A percentile compares a stretch with the other conserved stretches of the same genome.
Evolutionary conservation across 331 rosid genomes (phyloP).

Genomic region (Cydonia oblonga): DNA sequence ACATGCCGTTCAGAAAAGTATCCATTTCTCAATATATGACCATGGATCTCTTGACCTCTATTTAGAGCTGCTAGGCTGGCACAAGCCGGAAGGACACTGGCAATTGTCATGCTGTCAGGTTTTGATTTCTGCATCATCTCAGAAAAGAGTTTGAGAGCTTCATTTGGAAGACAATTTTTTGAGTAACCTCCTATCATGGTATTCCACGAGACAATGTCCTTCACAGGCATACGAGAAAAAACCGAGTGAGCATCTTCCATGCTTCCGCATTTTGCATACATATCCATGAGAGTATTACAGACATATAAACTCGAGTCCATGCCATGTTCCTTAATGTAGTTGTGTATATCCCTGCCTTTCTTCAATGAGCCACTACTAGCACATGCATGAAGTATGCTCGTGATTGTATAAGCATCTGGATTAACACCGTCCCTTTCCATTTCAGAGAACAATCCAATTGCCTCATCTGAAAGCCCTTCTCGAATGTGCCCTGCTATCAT

Average conservation of each 20-base stretch:
- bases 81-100: constrained; percentile 70
- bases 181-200: constrained; percentile 71
- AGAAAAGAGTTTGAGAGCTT: constrained; percentile 41
- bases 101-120: constrained; percentile 47
- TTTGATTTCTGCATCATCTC: constrained; percentile 48
- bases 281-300: constrained; percentile 71
- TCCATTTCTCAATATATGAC: constrained; percentile 47
- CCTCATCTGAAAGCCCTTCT: constrained; percentile 42
- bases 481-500: constrained; percentile 47
- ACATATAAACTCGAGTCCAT: constrained; percentile 36
- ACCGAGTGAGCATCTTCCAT: constrained; percentile 57
- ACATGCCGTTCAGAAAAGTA: constrained; percentile 31
- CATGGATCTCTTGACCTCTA: constrained; percentile 67
- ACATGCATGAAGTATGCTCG: constrained; percentile 61
- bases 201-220: constrained; percentile 64
- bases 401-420: constrained; percentile 45
- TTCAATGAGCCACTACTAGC: constrained; percentile 44
- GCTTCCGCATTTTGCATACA: constrained; percentile 80
- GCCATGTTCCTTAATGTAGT: constrained; percentile 39
- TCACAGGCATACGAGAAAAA: constrained; percentile 35
- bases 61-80: constrained; percentile 64
- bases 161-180: constrained; percentile 53
- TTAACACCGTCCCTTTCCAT: constrained; percentile 34
- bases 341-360: constrained; percentile 47
- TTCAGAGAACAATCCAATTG: constrained; percentile 34